phyloP scores from a whole-genome alignment of 768 basidiomycete species.

The Suillus lakei region DNA sequence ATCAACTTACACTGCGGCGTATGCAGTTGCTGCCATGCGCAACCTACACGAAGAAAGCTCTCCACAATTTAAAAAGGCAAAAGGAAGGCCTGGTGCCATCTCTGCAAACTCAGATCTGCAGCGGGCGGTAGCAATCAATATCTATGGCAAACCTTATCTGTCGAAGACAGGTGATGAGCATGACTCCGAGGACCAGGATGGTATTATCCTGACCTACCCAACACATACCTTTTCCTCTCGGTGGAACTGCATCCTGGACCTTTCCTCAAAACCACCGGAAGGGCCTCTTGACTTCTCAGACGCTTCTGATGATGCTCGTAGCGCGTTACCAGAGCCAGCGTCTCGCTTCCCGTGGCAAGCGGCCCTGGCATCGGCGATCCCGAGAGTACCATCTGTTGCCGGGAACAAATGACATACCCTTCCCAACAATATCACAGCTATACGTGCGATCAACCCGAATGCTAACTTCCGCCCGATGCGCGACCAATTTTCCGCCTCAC shows the following conservation, averaged over 20 bases:
- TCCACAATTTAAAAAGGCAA: too few species aligned
- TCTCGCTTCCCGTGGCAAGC: conserved; percentile 71
- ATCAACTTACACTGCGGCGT: too few species aligned
- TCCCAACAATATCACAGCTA: conserved; percentile 38
- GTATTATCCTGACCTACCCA: conserved; percentile 50
- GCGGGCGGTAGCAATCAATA: conserved; percentile 78
- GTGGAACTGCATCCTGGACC: conserved; percentile 90
- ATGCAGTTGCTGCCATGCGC: too few species aligned
- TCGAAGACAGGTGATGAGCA: conserved; percentile 23
- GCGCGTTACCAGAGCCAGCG: conserved; percentile 73
- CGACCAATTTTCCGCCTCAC: conserved; percentile 26
- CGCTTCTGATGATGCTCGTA: conserved; percentile 20
- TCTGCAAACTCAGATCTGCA: conserved; percentile 54
- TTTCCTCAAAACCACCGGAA: conserved; percentile 46
- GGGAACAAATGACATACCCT: conserved; percentile 65
- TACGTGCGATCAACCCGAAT: conserved; percentile 31
- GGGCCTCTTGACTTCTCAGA: conserved; percentile 23
- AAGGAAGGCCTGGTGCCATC: conserved; percentile 28
- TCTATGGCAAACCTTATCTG: conserved; percentile 74
- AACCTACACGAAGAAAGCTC: too few species aligned
- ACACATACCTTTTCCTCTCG: conserved; percentile 79
- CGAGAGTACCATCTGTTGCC: conserved; percentile 42
- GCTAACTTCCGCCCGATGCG: conserved; percentile 27
- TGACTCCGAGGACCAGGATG: conserved; percentile 18
- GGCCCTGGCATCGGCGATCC: conserved; percentile 25